These are phyloP conservation scores for Carex arenaria DNA, from an alignment of 202 grass and related monocot genomes.

Conservation along the genomic window DNA sequence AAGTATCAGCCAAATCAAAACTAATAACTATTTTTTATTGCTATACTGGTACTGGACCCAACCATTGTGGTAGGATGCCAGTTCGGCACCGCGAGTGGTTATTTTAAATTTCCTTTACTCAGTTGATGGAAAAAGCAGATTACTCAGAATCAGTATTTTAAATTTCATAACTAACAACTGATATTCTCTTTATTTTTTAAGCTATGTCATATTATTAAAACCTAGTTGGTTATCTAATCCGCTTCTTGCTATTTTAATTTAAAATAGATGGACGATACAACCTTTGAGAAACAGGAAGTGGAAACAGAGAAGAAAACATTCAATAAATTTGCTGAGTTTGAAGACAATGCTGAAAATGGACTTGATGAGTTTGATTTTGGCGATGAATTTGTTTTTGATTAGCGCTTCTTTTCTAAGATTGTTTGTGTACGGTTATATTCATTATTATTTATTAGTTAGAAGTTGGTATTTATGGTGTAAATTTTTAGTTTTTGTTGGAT, in stretches of 20 bases:
- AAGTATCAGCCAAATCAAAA: too few relatives aligned
- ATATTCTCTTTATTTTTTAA: too few relatives aligned
- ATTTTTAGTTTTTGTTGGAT: neutral
- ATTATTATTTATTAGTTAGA: neutral
- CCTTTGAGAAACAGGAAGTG: neutral
- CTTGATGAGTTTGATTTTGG: neutral
- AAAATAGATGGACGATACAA: slow-evolving; percentile 20
- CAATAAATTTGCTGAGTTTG: slow-evolving; percentile 5
- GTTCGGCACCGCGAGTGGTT: neutral
- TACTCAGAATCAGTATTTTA: neutral
- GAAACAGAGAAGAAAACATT: slow-evolving; percentile 4
- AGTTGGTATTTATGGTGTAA: neutral
- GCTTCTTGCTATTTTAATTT: neutral
- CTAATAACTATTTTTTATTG: neutral
- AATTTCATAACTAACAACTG: too few relatives aligned
- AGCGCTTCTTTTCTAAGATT: neutral
- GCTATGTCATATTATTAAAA: too few relatives aligned
- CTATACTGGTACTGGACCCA: neutral
- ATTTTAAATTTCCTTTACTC: neutral
- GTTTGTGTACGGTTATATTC: neutral
- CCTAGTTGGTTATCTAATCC: too few relatives aligned
- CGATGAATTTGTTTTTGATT: slow-evolving; percentile 22
- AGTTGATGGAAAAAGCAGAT: neutral
- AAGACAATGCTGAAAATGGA: slow-evolving; percentile 9
- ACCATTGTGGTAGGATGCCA: neutral